Evolutionary conservation across 2,329 filamentous ascomycete genomes (phyloP).

Genomic region (Pseudocercospora pini-densiflorae): DNA sequence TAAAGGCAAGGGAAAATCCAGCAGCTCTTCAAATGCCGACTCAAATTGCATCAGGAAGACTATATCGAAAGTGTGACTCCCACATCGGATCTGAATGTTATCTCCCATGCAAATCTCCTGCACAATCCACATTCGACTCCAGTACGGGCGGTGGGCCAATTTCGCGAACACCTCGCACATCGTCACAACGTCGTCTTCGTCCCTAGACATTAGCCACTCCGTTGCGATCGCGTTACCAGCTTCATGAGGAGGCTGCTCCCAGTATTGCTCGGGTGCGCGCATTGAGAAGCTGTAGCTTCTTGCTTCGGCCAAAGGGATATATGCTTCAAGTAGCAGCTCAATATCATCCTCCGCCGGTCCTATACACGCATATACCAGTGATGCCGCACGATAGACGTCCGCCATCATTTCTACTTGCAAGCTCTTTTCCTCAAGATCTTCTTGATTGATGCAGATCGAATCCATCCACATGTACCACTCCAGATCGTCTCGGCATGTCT

Average conservation of each 20-base stretch:
- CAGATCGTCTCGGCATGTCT: not conserved
- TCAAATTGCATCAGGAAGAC: not conserved
- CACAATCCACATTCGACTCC: constrained; percentile 1
- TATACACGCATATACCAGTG: constrained; percentile 6
- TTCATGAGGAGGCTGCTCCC: not conserved
- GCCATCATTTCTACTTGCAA: constrained; percentile 20
- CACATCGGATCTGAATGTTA: not conserved
- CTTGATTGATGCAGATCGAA: constrained; percentile 21
- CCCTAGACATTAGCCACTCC: not conserved
- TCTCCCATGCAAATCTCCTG: not conserved
- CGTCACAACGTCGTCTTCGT: not conserved
- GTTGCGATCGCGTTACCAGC: not conserved
- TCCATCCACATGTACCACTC: constrained; percentile 20
- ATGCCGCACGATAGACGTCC: constrained; percentile 15
- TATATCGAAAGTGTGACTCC: not conserved
- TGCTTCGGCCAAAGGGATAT: too few relatives aligned
- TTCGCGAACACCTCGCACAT: not conserved
- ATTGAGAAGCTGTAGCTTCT: not conserved
- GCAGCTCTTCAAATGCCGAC: not conserved
- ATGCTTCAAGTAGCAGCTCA: not conserved
- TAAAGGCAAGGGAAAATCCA: not conserved
- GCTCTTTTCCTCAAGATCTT: constrained; percentile 11
- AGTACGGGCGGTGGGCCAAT: not conserved
- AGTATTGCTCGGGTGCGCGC: not conserved
- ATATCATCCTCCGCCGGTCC: not conserved